A percentile compares a stretch with the other conserved stretches of the same genome.
Evolutionary conservation across 2,329 filamentous ascomycete species (phyloP).

Genomic region (Nakataea oryzae): DNA sequence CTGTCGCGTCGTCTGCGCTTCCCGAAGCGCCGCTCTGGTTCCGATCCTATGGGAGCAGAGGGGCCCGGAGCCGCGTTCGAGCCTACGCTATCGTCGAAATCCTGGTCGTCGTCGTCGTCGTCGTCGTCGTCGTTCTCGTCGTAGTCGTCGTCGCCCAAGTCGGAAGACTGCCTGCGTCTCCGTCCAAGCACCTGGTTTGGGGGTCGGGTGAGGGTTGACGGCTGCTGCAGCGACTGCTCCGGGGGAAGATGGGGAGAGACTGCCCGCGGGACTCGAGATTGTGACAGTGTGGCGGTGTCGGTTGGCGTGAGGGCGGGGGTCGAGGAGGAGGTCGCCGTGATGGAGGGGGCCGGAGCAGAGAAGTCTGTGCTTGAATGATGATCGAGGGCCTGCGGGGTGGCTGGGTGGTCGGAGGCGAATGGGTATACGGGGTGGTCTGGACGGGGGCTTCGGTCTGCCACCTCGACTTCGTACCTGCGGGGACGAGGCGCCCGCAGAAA

Average conservation of each 20-base stretch:
- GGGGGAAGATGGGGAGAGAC: neutral
- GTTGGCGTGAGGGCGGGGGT: neutral
- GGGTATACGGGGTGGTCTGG: neutral
- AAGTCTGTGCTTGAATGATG: neutral
- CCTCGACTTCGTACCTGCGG: slow-evolving; percentile 1
- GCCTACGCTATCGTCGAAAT: neutral
- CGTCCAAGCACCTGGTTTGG: neutral
- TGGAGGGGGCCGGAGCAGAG: neutral
- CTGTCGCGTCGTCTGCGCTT: slow-evolving; percentile 3
- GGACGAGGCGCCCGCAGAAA: slow-evolving; percentile 1
- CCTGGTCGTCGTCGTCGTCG: slow-evolving; percentile 1
- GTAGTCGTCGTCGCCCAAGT: neutral
- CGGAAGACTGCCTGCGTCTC: slow-evolving; percentile 1
- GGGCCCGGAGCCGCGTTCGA: neutral
- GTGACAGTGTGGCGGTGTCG: neutral
- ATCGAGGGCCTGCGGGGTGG: neutral
- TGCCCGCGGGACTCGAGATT: neutral
- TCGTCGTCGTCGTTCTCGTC: slow-evolving; percentile 1
- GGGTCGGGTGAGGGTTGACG: neutral
- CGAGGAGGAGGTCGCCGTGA: neutral
- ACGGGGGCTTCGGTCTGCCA: slow-evolving; percentile 1
- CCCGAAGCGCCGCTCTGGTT: neutral
- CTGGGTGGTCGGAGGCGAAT: neutral
- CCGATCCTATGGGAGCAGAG: neutral
- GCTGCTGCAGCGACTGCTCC: neutral